phyloP scores from a whole-genome alignment of 192 early-diverging fungal species.

The Backusella circina region DNA sequence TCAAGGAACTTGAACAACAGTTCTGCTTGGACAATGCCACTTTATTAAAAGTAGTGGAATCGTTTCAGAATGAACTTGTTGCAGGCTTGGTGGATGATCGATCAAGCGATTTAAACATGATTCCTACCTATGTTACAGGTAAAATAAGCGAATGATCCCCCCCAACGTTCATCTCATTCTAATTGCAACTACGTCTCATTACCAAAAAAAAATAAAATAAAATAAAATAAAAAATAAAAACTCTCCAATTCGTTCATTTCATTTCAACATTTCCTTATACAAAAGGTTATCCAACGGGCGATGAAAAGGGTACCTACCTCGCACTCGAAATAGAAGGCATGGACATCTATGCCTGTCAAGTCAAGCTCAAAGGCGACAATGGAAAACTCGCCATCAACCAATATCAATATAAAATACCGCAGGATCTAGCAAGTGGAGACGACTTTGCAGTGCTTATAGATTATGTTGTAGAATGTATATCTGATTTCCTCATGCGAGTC shows the following conservation, averaged over 20 bases:
- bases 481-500: constrained; percentile 42
- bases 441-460: constrained; percentile 63
- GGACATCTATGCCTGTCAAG: constrained; percentile 86
- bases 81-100: constrained; percentile 26
- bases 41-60: constrained; percentile 14
- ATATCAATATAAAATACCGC: constrained; percentile 71
- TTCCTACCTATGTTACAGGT: constrained; percentile 81
- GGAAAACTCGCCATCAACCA: constrained; percentile 70
- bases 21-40: constrained; percentile 14
- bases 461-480: constrained; percentile 69
- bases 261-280: too few species aligned
- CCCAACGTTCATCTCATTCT: neutral
- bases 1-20: constrained; percentile 18
- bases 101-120: constrained; percentile 60
- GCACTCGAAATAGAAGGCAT: constrained; percentile 93
- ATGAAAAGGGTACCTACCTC: constrained; percentile 82
- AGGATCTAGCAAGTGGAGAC: constrained; percentile 50
- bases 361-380: constrained; percentile 75
- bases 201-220: too few species aligned
- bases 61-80: constrained; percentile 23
- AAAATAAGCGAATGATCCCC: neutral
- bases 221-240: too few species aligned
- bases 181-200: neutral
- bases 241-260: too few species aligned
- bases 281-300: constrained; percentile 68